Percentiles rank a stretch among this genome's conserved stretches.
Conservation (phyloP, 2,329 filamentous ascomycete genomes). For the Diaporthe amygdali region DNA sequence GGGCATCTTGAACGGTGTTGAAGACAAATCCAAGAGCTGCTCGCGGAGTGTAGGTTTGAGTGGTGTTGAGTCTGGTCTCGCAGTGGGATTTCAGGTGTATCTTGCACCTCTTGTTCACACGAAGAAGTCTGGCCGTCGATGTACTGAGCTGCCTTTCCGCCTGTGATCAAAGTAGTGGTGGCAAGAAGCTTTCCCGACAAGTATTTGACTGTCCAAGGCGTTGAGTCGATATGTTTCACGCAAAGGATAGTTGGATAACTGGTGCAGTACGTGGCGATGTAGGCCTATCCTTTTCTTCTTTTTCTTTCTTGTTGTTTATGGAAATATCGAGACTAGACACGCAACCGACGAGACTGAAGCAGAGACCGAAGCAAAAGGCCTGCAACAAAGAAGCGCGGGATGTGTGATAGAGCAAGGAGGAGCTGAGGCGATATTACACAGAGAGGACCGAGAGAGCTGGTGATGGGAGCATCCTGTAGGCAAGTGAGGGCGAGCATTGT, state of each 20-base stretch:
- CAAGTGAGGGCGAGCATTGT: not conserved
- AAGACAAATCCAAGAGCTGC: not conserved
- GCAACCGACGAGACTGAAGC: not conserved
- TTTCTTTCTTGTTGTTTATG: not conserved
- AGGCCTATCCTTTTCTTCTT: not conserved
- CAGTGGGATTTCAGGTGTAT: not conserved
- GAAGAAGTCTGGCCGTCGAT: not conserved
- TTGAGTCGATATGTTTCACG: not conserved
- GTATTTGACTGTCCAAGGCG: not conserved
- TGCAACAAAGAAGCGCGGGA: not conserved
- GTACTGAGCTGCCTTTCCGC: not conserved
- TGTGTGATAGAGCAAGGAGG: not conserved
- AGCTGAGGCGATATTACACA: not conserved
- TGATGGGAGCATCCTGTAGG: not conserved
- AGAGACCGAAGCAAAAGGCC: slow-evolving; percentile 15
- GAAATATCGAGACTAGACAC: not conserved
- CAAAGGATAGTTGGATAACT: not conserved
- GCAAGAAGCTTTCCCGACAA: not conserved
- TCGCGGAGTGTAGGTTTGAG: not conserved
- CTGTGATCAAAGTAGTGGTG: not conserved
- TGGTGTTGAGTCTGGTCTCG: not conserved
- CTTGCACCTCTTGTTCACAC: not conserved
- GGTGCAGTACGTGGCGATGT: not conserved
- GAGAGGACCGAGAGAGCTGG: not conserved
- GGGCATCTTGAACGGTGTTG: not conserved